Conservation (phyloP, 2,329 filamentous ascomycete species). For the Fusarium bactridioides region DNA sequence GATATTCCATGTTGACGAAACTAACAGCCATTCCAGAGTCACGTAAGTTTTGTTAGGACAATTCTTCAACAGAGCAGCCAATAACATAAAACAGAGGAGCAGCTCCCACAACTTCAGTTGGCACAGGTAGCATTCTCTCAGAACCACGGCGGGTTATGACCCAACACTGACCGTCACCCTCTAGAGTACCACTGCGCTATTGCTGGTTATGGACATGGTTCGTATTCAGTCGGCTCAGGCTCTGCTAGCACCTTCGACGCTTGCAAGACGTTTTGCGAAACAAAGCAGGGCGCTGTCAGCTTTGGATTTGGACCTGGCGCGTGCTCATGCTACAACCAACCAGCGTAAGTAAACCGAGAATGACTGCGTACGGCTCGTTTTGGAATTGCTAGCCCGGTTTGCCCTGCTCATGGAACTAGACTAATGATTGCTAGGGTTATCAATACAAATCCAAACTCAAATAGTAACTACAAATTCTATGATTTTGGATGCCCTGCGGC, state of each 20-base stretch:
- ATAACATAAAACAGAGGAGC: background rate
- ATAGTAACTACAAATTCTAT: background rate
- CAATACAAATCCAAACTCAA: fast-evolving
- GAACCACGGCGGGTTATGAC: fast-evolving
- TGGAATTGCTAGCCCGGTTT: fast-evolving
- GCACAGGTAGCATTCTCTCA: fast-evolving
- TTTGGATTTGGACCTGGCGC: fast-evolving
- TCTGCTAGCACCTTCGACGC: fast-evolving
- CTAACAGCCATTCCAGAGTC: background rate
- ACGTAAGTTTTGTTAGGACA: background rate
- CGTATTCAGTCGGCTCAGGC: background rate
- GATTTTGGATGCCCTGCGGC: background rate
- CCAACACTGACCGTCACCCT: fast-evolving
- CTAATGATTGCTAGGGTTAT: background rate
- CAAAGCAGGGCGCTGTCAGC: background rate
- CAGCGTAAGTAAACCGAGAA: background rate
- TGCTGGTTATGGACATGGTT: background rate
- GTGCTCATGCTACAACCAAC: fast-evolving
- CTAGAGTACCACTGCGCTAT: background rate
- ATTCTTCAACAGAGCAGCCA: too few species aligned
- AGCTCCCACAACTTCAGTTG: background rate
- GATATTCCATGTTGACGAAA: fast-evolving
- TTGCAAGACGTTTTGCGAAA: background rate
- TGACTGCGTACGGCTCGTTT: fast-evolving
- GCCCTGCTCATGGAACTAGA: background rate